A percentile compares a stretch with the other conserved stretches of the same genome.
phyloP scores from a whole-genome alignment of 2,329 filamentous ascomycete species.

The Neocatenulostroma microsporum region DNA sequence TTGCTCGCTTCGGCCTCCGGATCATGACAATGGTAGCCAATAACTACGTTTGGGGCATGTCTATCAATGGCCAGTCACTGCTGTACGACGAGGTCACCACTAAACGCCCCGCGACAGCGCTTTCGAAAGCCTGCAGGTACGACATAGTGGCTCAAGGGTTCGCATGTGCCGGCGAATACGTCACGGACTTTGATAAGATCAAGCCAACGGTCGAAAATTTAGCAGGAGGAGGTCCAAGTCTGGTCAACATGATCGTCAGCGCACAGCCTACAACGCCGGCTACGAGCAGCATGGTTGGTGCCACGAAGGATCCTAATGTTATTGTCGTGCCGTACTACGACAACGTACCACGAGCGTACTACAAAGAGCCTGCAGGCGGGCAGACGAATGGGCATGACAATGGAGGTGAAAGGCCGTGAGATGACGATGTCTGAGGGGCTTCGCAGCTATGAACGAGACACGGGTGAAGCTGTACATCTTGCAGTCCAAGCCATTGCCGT shows the following conservation, averaged over 20 bases:
- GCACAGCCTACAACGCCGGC: constrained; percentile 30
- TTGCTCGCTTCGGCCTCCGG: constrained; percentile 33
- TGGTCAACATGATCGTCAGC: constrained; percentile 38
- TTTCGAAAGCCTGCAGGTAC: constrained; percentile 30
- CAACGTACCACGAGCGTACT: constrained; percentile 34
- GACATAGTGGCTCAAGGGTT: constrained; percentile 38
- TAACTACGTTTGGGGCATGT: constrained; percentile 42
- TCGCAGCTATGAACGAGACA: too few species aligned
- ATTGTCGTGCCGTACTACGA: constrained; percentile 46
- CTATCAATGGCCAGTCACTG: constrained; percentile 37
- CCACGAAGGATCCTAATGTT: constrained; percentile 35
- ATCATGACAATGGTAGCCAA: constrained; percentile 40
- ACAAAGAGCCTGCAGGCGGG: too few species aligned
- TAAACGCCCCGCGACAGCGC: constrained; percentile 25
- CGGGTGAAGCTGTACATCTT: too few species aligned
- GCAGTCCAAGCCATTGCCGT: too few species aligned
- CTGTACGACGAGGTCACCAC: constrained; percentile 32
- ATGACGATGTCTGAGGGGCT: too few species aligned
- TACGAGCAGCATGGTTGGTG: constrained; percentile 37
- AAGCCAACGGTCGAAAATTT: constrained; percentile 28
- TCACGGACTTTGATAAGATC: constrained; percentile 26
- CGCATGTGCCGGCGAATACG: constrained; percentile 25
- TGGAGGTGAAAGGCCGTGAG: too few species aligned
- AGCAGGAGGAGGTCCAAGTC: constrained; percentile 22
- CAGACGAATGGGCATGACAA: too few species aligned